Percentiles rank a stretch among this genome's conserved stretches.
Conservation (phyloP, 495 filamentous ascomycete genomes). For the Parachaetomium inaequale region DNA sequence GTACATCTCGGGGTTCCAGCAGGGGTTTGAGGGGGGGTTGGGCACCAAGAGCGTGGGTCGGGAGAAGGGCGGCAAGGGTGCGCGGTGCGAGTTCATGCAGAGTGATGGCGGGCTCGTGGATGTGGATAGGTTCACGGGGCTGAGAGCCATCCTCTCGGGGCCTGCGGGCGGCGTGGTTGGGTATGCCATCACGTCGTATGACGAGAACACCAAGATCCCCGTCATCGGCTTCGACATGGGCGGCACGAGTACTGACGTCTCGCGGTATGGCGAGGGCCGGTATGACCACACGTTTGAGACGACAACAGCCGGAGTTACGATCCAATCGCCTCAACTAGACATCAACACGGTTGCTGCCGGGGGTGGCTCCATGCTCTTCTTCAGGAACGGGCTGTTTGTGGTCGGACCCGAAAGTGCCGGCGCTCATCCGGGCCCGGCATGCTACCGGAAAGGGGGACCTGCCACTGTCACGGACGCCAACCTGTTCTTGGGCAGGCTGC, state of each 20-base stretch:
- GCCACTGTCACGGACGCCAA: constrained; percentile 94
- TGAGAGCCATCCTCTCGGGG: constrained; percentile 73
- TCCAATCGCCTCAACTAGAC: constrained; percentile 92
- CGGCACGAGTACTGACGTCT: constrained; percentile 93
- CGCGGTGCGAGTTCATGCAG: constrained; percentile 83
- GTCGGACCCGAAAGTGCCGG: constrained; percentile 92
- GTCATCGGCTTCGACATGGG: constrained; percentile 97
- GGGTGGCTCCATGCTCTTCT: constrained; percentile 85
- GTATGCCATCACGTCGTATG: constrained; percentile 91
- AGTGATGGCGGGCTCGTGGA: constrained; percentile 78
- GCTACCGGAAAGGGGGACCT: constrained; percentile 91
- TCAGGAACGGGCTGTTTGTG: constrained; percentile 90
- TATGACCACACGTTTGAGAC: constrained; percentile 98
- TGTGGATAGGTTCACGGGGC: constrained; percentile 68
- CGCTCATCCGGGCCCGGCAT: constrained; percentile 90
- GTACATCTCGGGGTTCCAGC: constrained; percentile 86
- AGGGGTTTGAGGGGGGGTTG: constrained; percentile 67
- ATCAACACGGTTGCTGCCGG: constrained; percentile 98
- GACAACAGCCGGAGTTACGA: constrained; percentile 90
- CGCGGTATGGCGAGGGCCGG: constrained; percentile 79
- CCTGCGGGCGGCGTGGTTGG: constrained; percentile 85
- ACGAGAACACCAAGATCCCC: constrained; percentile 77
- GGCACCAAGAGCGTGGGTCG: constrained; percentile 63
- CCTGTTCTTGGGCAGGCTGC: constrained; percentile 76
- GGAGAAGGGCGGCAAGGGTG: constrained; percentile 52